phyloP scores from a whole-genome alignment of 2,329 filamentous ascomycete species.

The Alternaria triticina region DNA sequence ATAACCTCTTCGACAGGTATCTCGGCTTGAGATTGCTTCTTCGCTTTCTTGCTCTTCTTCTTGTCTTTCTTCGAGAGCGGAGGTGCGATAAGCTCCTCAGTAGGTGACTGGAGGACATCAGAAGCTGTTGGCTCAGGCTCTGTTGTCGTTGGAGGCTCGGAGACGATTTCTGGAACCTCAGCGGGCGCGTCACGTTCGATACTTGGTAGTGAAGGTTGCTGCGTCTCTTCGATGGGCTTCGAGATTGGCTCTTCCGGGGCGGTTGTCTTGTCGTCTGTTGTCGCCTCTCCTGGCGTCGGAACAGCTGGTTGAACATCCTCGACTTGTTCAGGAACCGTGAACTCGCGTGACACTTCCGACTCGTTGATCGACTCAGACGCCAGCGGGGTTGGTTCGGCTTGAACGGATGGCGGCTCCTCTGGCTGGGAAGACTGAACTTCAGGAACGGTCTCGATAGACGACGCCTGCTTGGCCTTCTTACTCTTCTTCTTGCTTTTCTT shows the following conservation, averaged over 20 bases:
- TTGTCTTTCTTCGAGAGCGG: slow-evolving; percentile 25
- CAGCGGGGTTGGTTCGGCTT: background rate
- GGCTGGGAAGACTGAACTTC: slow-evolving; percentile 1
- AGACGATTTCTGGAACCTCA: background rate
- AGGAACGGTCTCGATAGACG: slow-evolving; percentile 5
- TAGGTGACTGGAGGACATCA: slow-evolving; percentile 4
- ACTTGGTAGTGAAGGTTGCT: background rate
- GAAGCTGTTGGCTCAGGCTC: slow-evolving; percentile 18
- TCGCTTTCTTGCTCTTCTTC: slow-evolving; percentile 35
- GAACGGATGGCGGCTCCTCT: background rate
- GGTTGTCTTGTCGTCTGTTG: background rate
- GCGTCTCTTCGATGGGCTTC: background rate
- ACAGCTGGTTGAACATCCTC: background rate
- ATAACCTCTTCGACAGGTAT: too few species aligned
- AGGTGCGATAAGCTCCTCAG: slow-evolving; percentile 10
- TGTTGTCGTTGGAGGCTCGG: background rate
- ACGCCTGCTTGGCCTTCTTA: slow-evolving; percentile 38
- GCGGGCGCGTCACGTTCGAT: background rate
- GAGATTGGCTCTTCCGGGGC: background rate
- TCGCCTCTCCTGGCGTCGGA: background rate
- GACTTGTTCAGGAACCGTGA: background rate
- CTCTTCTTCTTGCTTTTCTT: slow-evolving; percentile 37
- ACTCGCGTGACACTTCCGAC: background rate
- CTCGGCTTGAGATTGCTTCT: slow-evolving; percentile 19
- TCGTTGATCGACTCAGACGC: background rate